These are phyloP conservation scores for Rhizoclosmatium globosum DNA, from an alignment of 192 early-diverging fungal genomes.

Conservation along the genomic window DNA sequence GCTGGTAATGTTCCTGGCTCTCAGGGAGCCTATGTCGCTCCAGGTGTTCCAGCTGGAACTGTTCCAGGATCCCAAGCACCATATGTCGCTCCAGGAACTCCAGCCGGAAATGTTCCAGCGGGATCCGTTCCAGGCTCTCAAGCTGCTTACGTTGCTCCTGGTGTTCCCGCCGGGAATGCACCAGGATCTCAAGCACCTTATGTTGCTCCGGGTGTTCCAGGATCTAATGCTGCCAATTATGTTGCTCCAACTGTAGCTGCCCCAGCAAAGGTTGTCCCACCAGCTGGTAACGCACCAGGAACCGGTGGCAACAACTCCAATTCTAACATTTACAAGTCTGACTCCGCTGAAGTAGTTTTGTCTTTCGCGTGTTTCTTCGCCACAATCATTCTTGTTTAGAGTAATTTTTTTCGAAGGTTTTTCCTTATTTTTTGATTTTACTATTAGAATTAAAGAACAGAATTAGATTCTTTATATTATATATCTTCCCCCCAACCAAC, in stretches of 20 bases:
- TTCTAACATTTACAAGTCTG: no score
- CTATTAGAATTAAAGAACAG: no score
- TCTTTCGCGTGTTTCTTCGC: no score
- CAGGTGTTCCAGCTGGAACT: not conserved
- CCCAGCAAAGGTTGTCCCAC: no score
- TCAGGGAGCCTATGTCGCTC: not conserved
- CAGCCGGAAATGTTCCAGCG: not conserved
- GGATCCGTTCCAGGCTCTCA: not conserved
- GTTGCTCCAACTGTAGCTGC: not conserved
- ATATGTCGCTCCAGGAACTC: not conserved
- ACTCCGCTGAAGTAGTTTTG: no score
- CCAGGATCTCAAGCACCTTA: not conserved
- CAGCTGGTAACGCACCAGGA: not conserved
- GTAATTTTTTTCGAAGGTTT: no score
- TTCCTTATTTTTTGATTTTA: no score
- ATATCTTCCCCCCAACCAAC: no score
- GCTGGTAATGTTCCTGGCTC: not conserved
- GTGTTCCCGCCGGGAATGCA: not conserved
- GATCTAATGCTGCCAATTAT: not conserved
- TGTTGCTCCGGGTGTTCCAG: not conserved
- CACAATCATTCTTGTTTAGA: no score
- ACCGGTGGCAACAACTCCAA: no score
- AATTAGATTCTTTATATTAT: no score
- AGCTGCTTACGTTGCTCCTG: not conserved
- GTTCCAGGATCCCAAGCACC: not conserved